phyloP scores from a whole-genome alignment of 2,329 filamentous ascomycete species.

The Claviceps paspali region DNA sequence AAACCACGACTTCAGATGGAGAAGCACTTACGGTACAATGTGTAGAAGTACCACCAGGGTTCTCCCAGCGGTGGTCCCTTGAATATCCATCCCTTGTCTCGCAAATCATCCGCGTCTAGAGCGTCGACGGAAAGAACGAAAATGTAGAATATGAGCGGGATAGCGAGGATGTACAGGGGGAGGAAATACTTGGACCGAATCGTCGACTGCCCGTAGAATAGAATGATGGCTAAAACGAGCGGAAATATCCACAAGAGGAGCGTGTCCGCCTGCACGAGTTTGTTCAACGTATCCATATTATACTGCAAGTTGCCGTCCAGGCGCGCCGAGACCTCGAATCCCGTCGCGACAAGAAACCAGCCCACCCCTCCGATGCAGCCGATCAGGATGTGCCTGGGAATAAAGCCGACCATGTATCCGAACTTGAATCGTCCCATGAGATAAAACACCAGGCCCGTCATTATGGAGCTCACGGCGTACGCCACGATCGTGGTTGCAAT shows the following conservation, averaged over 20 bases:
- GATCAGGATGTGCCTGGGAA: slow-evolving; percentile 88
- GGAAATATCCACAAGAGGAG: slow-evolving; percentile 73
- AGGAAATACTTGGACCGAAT: slow-evolving; percentile 73
- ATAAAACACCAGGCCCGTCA: slow-evolving; percentile 87
- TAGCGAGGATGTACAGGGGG: slow-evolving; percentile 69
- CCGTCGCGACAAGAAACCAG: slow-evolving; percentile 84
- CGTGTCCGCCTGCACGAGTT: slow-evolving; percentile 59
- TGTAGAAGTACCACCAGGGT: slow-evolving; percentile 97
- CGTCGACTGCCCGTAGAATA: slow-evolving; percentile 63
- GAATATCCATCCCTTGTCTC: slow-evolving; percentile 78
- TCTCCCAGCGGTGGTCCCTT: slow-evolving; percentile 68
- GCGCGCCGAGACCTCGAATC: slow-evolving; percentile 82
- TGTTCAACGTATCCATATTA: slow-evolving; percentile 57
- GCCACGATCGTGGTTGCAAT: slow-evolving; percentile 89
- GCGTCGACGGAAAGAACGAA: slow-evolving; percentile 55
- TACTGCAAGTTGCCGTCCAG: slow-evolving; percentile 77
- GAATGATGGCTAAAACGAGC: slow-evolving; percentile 55
- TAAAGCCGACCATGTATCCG: slow-evolving; percentile 90
- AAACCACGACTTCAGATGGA: no score
- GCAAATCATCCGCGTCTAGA: slow-evolving; percentile 51
- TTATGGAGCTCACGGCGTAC: slow-evolving; percentile 76
- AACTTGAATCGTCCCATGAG: slow-evolving; percentile 75
- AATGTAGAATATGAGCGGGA: slow-evolving; percentile 65
- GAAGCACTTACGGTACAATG: slow-evolving; percentile 64
- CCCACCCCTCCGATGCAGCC: slow-evolving; percentile 96